Conservation (phyloP, 2,329 filamentous ascomycete genomes). For the Anthostomella pinea region DNA sequence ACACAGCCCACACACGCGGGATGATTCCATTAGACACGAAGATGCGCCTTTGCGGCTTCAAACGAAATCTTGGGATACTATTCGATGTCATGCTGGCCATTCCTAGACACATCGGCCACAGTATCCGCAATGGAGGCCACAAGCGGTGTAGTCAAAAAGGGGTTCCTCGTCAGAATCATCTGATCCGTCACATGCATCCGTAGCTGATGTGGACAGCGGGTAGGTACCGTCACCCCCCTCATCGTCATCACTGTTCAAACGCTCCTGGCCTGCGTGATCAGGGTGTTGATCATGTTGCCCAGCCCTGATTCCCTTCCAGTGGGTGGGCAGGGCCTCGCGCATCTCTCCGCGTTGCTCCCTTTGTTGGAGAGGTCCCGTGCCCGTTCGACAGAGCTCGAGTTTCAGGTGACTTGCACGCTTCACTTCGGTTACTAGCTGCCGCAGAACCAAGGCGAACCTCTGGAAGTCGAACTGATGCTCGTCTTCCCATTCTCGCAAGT, state of each 20-base stretch:
- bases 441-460: slow-evolving; percentile 17
- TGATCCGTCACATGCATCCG: background rate
- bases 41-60: background rate
- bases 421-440: slow-evolving; percentile 16
- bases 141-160: slow-evolving; percentile 21
- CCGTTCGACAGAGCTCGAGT: slow-evolving; percentile 19
- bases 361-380: slow-evolving; percentile 19
- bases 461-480: slow-evolving; percentile 17
- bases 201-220: slow-evolving; percentile 8
- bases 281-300: slow-evolving; percentile 1
- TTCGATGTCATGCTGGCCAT: slow-evolving; percentile 2
- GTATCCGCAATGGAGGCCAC: slow-evolving; percentile 20
- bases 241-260: slow-evolving; percentile 8
- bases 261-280: slow-evolving; percentile 1
- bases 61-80: slow-evolving; percentile 3
- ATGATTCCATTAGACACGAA: slow-evolving; percentile 1
- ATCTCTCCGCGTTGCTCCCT: slow-evolving; percentile 15
- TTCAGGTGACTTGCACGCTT: slow-evolving; percentile 20
- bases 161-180: slow-evolving; percentile 12
- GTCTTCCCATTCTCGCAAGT: slow-evolving; percentile 19
- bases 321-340: slow-evolving; percentile 17
- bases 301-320: slow-evolving; percentile 21
- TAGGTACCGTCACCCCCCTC: slow-evolving; percentile 14
- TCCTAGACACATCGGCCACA: slow-evolving; percentile 19
- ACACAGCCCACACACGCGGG: too few species aligned